Conservation (phyloP, 208 protist genomes). For the Leishmania arabica region DNA sequence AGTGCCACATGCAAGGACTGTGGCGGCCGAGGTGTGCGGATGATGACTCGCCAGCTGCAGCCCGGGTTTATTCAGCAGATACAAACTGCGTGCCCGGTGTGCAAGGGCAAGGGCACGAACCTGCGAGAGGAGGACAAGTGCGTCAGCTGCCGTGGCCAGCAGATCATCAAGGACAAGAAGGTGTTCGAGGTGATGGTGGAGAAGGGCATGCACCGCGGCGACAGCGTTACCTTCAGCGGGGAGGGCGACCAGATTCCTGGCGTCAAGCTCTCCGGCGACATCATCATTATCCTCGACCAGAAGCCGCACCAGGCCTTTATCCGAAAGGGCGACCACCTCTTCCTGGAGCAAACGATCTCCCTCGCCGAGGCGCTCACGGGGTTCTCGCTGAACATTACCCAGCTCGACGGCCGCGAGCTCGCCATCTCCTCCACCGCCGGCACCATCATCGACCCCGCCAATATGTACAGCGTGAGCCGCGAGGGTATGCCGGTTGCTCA, state of each 20-base stretch:
- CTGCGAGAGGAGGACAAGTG: constrained; percentile 96
- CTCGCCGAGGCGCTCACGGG: constrained; percentile 96
- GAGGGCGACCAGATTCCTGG: constrained; percentile 97
- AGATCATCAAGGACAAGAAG: constrained; percentile 96
- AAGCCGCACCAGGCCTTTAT: constrained; percentile 95
- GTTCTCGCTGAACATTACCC: constrained; percentile 85
- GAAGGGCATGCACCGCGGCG: constrained; percentile 95
- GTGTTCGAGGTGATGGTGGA: constrained; percentile 98
- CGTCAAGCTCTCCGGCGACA: constrained; percentile 94
- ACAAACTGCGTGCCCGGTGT: constrained; percentile 93
- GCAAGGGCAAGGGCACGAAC: constrained; percentile 92
- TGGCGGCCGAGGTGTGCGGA: constrained; percentile 91
- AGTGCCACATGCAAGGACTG: constrained; percentile 93
- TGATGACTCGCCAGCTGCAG: constrained; percentile 94
- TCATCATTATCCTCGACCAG: constrained; percentile 97
- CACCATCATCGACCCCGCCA: constrained; percentile 85
- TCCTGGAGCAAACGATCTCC: constrained; percentile 91
- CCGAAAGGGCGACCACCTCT: constrained; percentile 95
- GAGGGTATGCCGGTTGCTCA: constrained; percentile 95
- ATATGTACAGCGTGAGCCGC: constrained; percentile 81
- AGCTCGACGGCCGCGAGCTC: constrained; percentile 92
- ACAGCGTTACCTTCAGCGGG: constrained; percentile 96
- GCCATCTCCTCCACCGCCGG: constrained; percentile 59
- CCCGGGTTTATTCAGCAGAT: constrained; percentile 98
- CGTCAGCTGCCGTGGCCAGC: constrained; percentile 93